Evolutionary conservation across 495 filamentous ascomycete genomes (phyloP).

Genomic region (Xylaria flabelliformis): DNA sequence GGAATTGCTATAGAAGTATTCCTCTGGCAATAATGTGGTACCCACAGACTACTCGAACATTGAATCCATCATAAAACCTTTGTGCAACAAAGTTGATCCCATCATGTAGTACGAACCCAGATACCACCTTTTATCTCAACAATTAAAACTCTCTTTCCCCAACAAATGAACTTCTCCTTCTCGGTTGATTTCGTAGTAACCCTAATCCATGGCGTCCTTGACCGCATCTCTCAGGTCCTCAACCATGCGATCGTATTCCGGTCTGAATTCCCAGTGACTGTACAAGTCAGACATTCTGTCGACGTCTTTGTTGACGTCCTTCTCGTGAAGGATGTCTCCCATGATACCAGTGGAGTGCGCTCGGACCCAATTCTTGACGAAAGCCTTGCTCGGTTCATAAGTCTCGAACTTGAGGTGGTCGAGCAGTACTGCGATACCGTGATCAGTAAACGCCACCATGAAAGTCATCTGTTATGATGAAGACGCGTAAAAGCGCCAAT

Average conservation of each 20-base stretch:
- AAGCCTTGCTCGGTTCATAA: background rate
- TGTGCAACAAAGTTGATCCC: background rate
- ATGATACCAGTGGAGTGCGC: background rate
- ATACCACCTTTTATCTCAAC: background rate
- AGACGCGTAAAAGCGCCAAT: background rate
- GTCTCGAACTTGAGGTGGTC: background rate
- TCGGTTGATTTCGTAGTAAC: background rate
- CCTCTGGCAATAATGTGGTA: background rate
- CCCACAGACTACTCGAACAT: background rate
- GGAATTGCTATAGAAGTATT: background rate
- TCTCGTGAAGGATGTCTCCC: background rate
- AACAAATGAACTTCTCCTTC: background rate
- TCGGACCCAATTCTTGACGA: background rate
- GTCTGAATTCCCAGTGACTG: background rate
- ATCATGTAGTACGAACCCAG: background rate
- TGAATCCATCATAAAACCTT: background rate
- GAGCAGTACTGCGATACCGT: background rate
- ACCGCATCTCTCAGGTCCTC: background rate
- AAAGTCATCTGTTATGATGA: background rate
- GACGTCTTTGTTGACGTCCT: background rate
- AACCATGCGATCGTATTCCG: background rate
- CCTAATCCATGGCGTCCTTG: background rate
- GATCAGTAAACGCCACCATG: background rate
- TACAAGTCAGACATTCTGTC: background rate
- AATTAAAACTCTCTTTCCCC: background rate